Base-by-base conservation (phyloP, 2,329 filamentous ascomycete genomes). In the Didymella keratinophila region DNA sequence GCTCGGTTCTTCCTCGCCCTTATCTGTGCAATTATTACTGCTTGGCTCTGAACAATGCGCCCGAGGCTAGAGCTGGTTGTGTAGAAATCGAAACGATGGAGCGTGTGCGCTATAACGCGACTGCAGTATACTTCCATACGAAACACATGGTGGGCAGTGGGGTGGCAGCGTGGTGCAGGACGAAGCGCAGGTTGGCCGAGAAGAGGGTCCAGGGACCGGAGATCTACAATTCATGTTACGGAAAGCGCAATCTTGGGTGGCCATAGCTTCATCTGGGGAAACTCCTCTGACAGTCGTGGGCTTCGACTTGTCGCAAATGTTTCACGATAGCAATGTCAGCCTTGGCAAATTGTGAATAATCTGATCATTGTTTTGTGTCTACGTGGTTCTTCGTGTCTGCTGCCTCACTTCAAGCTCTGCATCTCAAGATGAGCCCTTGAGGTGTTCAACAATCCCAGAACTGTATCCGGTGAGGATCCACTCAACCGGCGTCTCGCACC, bases 141-240 rank as follows among this genome's bases (percentile, higher is more conserved):
- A 50, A 62, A 55, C 45, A 53, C 64, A 61, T 56, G 41, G 39
- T 58, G 30, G 54, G 51, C 56, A 56, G 50, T 58, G 55, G 47
- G 45, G 44, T 54, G 23, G 58, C 58, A 50, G 62, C 58, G 62
- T 54, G 56, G 55, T 58, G 56, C 47, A 60, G 54, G 52, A 53
- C 58, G 47, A 61, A 54, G 52, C 60, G 61, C 60, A 66, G 56
- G 57, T 60, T 57, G 54, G 66, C 66, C 60, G 60, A 66, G 58
- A 60, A 54, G 58, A 66, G 56, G 51, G 59, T 61, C 64, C 47
- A 48, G 46, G 32, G 49, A 42, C 42, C 62, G 59, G 52, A 52
- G 66, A 70, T 70, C 67, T 57, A 62, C 65, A 63, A 37, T n/a
- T 54, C 52, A 43, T 45, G 44, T 56, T 41, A 39, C 28, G 30